Evolutionary conservation across 306 rosid species (phyloP).

Genomic region (Begonia fuchsioides): DNA sequence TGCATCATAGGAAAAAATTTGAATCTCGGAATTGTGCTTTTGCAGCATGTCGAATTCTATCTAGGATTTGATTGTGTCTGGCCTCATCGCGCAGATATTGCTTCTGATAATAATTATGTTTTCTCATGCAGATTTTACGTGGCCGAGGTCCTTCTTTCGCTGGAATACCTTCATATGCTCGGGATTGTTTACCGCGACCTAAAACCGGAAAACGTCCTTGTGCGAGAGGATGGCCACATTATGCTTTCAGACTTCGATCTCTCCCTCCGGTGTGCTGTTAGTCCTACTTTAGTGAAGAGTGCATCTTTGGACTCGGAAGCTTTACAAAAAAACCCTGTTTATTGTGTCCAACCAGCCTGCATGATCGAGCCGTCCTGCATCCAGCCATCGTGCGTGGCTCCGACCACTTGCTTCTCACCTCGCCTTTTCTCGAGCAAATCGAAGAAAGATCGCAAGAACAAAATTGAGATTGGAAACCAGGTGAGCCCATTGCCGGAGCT

Average conservation of each 20-base stretch:
- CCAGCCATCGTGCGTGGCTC: conserved; percentile 94
- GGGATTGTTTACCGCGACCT: conserved; percentile 99
- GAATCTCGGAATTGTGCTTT: too few species aligned
- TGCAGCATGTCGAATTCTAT: too few species aligned
- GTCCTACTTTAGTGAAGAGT: conserved; percentile 76
- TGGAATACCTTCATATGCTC: conserved; percentile 97
- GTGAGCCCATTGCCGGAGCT: conserved; percentile 89
- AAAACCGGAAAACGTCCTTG: conserved; percentile 92
- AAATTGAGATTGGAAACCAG: conserved; percentile 76
- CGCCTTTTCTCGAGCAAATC: conserved; percentile 85
- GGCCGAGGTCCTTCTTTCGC: conserved; percentile 77
- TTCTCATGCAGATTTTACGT: conserved; percentile 75
- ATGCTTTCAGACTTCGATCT: conserved; percentile 97
- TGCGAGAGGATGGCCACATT: conserved; percentile 92
- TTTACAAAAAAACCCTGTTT: conserved; percentile 50
- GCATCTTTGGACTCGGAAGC: conserved; percentile 55
- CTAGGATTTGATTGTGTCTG: not conserved
- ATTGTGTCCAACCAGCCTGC: conserved; percentile 91
- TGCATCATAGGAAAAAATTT: too few species aligned
- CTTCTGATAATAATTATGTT: not conserved
- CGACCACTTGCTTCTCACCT: conserved; percentile 90
- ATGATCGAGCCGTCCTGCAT: conserved; percentile 96
- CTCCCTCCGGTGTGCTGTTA: conserved; percentile 83
- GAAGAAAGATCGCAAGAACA: conserved; percentile 74
- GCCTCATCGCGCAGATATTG: not conserved